Conservation (phyloP, 768 basidiomycete genomes). For the Russula sp. region DNA sequence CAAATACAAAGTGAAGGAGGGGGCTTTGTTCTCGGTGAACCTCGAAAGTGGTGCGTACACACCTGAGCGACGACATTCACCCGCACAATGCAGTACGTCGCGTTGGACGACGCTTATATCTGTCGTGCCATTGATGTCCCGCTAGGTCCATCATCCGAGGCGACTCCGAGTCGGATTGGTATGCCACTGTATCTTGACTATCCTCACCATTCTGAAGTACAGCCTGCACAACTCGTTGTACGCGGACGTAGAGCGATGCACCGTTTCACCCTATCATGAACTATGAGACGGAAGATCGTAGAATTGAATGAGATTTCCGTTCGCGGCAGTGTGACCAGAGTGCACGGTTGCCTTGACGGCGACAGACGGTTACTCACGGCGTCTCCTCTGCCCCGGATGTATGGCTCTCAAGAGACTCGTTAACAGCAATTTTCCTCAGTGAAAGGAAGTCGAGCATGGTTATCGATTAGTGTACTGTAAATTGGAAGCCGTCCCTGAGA, state of each 20-base stretch:
- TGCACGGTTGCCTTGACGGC: slow-evolving; percentile 34
- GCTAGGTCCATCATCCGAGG: too few relatives aligned
- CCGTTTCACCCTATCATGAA: slow-evolving; percentile 61
- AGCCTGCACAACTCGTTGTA: slow-evolving; percentile 58
- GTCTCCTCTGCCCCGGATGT: slow-evolving; percentile 66
- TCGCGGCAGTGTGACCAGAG: slow-evolving; percentile 57
- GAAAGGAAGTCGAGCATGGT: slow-evolving; percentile 73
- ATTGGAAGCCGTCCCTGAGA: too few relatives aligned
- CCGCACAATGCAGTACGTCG: too few relatives aligned
- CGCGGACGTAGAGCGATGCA: slow-evolving; percentile 40
- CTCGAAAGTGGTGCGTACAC: too few relatives aligned
- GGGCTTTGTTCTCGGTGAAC: too few relatives aligned
- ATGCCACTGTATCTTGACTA: too few relatives aligned
- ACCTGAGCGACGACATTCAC: too few relatives aligned
- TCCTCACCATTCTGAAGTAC: too few relatives aligned
- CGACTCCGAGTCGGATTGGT: too few relatives aligned
- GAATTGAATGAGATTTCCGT: slow-evolving; percentile 50
- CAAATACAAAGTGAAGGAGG: slow-evolving; percentile 15
- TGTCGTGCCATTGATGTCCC: too few relatives aligned
- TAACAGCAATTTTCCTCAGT: slow-evolving; percentile 43
- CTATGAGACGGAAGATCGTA: slow-evolving; percentile 40
- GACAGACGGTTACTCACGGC: slow-evolving; percentile 39
- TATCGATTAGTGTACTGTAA: slow-evolving; percentile 58
- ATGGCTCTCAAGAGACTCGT: slow-evolving; percentile 58
- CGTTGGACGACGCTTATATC: too few relatives aligned